These are phyloP conservation scores for Ormosia semicastrata DNA, from an alignment of 306 rosid species.

Conservation along the genomic window DNA sequence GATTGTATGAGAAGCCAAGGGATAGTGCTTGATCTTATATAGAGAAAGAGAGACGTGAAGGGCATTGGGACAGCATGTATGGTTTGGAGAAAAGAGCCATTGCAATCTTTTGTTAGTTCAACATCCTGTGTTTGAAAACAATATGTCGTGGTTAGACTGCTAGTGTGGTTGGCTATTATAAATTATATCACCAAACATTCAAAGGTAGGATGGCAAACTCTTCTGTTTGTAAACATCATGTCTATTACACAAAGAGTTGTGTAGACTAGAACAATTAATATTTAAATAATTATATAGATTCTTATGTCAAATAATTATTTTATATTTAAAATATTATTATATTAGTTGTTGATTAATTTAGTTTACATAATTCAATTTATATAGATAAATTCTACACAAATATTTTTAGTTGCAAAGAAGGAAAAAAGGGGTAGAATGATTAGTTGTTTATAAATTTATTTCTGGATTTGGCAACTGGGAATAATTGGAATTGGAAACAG, in stretches of 20 bases:
- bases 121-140: neutral
- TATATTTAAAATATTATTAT: too few species aligned
- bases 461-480: neutral
- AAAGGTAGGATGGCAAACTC: slow-evolving; percentile 16
- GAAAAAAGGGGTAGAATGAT: neutral
- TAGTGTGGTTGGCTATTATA: neutral
- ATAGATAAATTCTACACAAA: too few species aligned
- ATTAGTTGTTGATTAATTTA: too few species aligned
- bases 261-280: too few species aligned
- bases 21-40: slow-evolving; percentile 8
- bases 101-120: slow-evolving; percentile 8
- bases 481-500: neutral
- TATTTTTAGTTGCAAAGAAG: neutral
- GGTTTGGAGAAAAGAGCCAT: neutral
- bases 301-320: too few species aligned
- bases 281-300: too few species aligned
- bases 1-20: neutral
- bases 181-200: neutral
- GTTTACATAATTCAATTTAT: too few species aligned
- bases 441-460: neutral
- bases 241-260: too few species aligned
- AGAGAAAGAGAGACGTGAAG: neutral
- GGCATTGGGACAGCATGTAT: neutral
- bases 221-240: neutral
- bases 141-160: neutral